Evolutionary conservation across 2,329 filamentous ascomycete species (phyloP).

Genomic region (Phoma sp.): DNA sequence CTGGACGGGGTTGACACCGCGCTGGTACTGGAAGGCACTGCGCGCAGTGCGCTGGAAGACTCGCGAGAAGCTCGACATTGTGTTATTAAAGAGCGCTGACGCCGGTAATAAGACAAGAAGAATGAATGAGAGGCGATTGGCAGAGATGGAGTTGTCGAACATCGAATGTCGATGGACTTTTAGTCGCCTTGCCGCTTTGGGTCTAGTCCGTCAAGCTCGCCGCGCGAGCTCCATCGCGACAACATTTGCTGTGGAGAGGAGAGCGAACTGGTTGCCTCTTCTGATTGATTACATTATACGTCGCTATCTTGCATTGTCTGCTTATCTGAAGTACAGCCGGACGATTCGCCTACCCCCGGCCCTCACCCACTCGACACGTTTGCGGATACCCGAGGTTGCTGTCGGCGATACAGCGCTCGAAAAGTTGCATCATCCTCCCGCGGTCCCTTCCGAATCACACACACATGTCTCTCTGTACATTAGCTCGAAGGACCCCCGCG

Average conservation of each 20-base stretch:
- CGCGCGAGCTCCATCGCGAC: constrained; percentile 6
- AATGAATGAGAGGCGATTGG: constrained; percentile 38
- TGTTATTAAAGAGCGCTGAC: constrained; percentile 48
- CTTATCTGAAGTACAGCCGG: background rate
- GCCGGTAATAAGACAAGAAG: constrained; percentile 31
- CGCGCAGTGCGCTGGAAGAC: constrained; percentile 84
- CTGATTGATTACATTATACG: background rate
- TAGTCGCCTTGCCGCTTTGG: constrained; percentile 6
- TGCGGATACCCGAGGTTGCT: constrained; percentile 49
- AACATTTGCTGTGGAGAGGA: constrained; percentile 12
- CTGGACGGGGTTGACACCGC: constrained; percentile 76
- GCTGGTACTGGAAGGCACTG: constrained; percentile 72
- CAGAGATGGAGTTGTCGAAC: constrained; percentile 25
- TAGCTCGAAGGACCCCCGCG: constrained; percentile 48
- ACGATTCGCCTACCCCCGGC: constrained; percentile 2
- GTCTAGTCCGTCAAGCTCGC: constrained; percentile 2
- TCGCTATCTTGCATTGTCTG: background rate
- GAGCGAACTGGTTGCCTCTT: background rate
- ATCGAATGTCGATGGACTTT: constrained; percentile 15
- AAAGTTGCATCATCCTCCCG: constrained; percentile 39
- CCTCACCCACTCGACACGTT: constrained; percentile 1
- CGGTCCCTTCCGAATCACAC: constrained; percentile 14
- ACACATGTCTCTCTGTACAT: constrained; percentile 55
- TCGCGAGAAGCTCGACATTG: constrained; percentile 82
- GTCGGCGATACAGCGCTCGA: constrained; percentile 29